These are phyloP conservation scores for Alternaria consortialis DNA, from an alignment of 2,329 filamentous ascomycete genomes.

Conservation along the genomic window DNA sequence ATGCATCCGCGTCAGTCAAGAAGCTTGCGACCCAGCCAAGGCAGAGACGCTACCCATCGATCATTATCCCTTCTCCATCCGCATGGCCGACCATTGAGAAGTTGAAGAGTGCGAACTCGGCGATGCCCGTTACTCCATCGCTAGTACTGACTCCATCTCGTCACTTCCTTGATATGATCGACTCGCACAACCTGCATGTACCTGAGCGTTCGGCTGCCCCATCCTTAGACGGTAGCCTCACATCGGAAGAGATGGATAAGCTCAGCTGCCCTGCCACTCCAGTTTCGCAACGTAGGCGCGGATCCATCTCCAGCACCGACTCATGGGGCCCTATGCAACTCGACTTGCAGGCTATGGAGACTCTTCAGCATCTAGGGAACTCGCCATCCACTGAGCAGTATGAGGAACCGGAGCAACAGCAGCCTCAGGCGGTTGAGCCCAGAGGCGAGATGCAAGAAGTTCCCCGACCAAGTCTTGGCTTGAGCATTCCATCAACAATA, in stretches of 20 bases:
- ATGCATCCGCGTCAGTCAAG: conserved; percentile 63
- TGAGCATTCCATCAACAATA: conserved; percentile 36
- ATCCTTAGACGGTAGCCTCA: conserved; percentile 87
- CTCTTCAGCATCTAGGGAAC: conserved; percentile 73
- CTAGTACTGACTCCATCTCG: conserved; percentile 79
- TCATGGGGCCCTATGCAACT: conserved; percentile 72
- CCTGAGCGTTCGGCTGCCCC: conserved; percentile 82
- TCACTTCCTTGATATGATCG: conserved; percentile 75
- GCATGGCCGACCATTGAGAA: conserved; percentile 66
- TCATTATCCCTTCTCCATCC: conserved; percentile 67
- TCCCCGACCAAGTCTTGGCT: conserved; percentile 57
- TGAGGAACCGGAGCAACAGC: conserved; percentile 29
- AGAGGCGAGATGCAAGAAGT: conserved; percentile 71
- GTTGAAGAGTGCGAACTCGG: conserved; percentile 65
- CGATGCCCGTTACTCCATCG: conserved; percentile 51
- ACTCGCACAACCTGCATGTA: conserved; percentile 65
- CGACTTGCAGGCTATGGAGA: conserved; percentile 81
- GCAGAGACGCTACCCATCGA: conserved; percentile 63
- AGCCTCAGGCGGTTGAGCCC: conserved; percentile 51
- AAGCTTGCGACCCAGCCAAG: conserved; percentile 45
- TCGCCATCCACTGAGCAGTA: conserved; percentile 35
- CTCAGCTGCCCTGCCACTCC: conserved; percentile 88
- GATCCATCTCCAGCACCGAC: conserved; percentile 60
- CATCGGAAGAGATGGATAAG: conserved; percentile 84
- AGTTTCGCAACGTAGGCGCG: conserved; percentile 57